These are phyloP conservation scores for Talaromyces piceae DNA, from an alignment of 2,329 filamentous ascomycete genomes.

Conservation along the genomic window DNA sequence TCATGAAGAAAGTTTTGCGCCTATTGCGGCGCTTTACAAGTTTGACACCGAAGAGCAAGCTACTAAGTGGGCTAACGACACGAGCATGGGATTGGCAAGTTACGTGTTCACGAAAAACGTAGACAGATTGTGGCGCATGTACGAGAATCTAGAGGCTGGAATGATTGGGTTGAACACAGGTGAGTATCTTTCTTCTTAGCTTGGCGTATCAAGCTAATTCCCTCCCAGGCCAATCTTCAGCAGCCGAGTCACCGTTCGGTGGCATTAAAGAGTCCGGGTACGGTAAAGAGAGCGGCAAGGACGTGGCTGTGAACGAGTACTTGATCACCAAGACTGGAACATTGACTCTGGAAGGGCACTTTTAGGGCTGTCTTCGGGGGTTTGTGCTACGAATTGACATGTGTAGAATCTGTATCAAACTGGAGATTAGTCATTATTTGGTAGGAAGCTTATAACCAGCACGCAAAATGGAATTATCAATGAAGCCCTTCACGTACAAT, in stretches of 20 bases:
- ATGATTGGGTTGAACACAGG: slow-evolving; percentile 63
- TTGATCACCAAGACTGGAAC: slow-evolving; percentile 40
- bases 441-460: too few relatives aligned
- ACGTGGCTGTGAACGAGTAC: slow-evolving; percentile 22
- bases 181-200: slow-evolving; percentile 11
- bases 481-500: too few relatives aligned
- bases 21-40: slow-evolving; percentile 55
- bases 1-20: slow-evolving; percentile 59
- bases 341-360: slow-evolving; percentile 29
- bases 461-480: too few relatives aligned
- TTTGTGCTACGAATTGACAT: neutral
- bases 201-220: neutral
- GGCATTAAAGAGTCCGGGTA: slow-evolving; percentile 63
- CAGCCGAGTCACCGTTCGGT: slow-evolving; percentile 59
- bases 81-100: slow-evolving; percentile 58
- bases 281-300: slow-evolving; percentile 57
- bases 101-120: slow-evolving; percentile 64
- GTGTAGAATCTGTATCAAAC: too few relatives aligned
- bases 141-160: slow-evolving; percentile 61
- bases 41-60: slow-evolving; percentile 62
- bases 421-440: too few relatives aligned
- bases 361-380: neutral
- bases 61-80: slow-evolving; percentile 53
- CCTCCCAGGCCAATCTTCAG: slow-evolving; percentile 51
- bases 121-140: slow-evolving; percentile 56